Evolutionary conservation across 2,329 filamentous ascomycete species (phyloP), one percentile per base, ranked within the genome.

Genomic region (Corynespora cassiicola): DNA sequence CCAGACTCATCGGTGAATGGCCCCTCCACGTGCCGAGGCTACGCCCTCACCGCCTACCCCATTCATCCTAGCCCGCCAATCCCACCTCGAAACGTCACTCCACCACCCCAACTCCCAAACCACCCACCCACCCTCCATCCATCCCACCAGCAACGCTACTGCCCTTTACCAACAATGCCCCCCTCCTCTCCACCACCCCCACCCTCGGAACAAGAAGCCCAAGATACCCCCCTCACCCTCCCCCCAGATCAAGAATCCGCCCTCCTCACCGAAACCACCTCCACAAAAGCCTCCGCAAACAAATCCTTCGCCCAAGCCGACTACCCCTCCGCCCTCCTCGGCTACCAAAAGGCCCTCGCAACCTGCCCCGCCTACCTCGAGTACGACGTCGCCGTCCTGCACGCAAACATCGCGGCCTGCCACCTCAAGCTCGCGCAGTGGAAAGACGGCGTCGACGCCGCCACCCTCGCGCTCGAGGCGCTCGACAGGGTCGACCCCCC

Each of bases 361-460:
- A 80, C 84, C 6, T 91, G 89, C 58, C 92, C 92, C 2, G 85
- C 82, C 50, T 95, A 95, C 64, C 80, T 95, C 17, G 84, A 92
- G 64, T 96, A 89, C 71, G 90, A 96, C 54, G 77, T 92, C 47
- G 90, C 91, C 17, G 88, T 97, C 7, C 76, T 97, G 5, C 83
- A 86, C 42, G 90, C 87, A 64, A 97, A 97, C 72, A 86, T 96
- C 51, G 81, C 92, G 2, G 92, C 91, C 7, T 96, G 90, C 63
- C 83, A 96, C 56, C 68, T 97, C 37, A 95, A 95, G 65, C 75
- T 95, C 3, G 77, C 84, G 45, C 85, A 92, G 45, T 96, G 90
- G 88, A 90, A 91, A 52, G 84, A 88, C 19, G 88, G 90, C 7
- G 79, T 90, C 27, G 84, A 85, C 31, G 78, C 81, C 7, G 90